phyloP scores from a whole-genome alignment of 306 rosid genomes.

The Betula pendula region DNA sequence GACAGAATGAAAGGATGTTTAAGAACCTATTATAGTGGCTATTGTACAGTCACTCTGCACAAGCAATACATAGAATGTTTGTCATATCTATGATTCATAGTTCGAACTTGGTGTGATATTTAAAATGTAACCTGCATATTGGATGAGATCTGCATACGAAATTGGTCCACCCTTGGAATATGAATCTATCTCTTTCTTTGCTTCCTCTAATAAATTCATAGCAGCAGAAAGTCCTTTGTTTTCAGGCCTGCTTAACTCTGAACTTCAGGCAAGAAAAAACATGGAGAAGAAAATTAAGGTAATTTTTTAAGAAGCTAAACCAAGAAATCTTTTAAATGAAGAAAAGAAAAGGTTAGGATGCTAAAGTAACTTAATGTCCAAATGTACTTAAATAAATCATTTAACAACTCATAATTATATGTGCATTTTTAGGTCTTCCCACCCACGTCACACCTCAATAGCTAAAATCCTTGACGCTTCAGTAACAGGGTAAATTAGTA shows the following conservation, averaged over 20 bases:
- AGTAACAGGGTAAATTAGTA: not conserved
- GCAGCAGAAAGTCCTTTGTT: slow-evolving; percentile 73
- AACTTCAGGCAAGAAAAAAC: slow-evolving; percentile 58
- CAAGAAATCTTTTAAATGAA: slow-evolving; percentile 9
- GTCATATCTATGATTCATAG: slow-evolving; percentile 9
- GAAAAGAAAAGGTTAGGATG: slow-evolving; percentile 1
- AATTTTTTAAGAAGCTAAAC: slow-evolving; percentile 9
- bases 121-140: slow-evolving; percentile 59
- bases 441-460: not conserved
- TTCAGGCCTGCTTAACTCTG: slow-evolving; percentile 96
- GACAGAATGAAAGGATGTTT: slow-evolving; percentile 13
- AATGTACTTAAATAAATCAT: slow-evolving; percentile 6
- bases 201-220: slow-evolving; percentile 72
- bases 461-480: not conserved
- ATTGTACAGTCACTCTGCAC: not conserved
- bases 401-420: slow-evolving; percentile 8
- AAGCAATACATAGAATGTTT: not conserved
- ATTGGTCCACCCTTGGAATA: slow-evolving; percentile 89
- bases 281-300: slow-evolving; percentile 20
- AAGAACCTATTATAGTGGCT: slow-evolving; percentile 10
- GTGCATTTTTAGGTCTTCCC: not conserved
- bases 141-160: slow-evolving; percentile 88
- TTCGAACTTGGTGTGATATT: slow-evolving; percentile 16
- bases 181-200: slow-evolving; percentile 86
- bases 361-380: not conserved